These are phyloP conservation scores for Rosa lucieae DNA, from an alignment of 306 rosid genomes.

Conservation along the genomic window DNA sequence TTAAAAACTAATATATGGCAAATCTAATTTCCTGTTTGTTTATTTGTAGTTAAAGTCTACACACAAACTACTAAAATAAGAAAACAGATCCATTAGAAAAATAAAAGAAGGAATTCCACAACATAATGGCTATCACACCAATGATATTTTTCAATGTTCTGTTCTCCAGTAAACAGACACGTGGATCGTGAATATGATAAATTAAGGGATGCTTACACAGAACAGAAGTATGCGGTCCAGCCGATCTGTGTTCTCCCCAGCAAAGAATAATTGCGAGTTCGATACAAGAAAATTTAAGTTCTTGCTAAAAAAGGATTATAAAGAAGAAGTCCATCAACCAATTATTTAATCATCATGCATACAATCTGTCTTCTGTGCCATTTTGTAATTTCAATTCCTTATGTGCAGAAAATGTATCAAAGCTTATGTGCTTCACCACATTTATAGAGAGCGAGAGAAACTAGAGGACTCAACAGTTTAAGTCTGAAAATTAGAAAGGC, in stretches of 20 bases:
- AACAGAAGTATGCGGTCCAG: background rate
- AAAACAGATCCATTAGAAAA: conserved; percentile 29
- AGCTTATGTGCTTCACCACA: background rate
- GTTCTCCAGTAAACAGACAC: conserved; percentile 3
- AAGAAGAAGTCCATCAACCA: background rate
- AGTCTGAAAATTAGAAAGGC: background rate
- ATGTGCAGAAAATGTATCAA: background rate
- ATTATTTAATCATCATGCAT: background rate
- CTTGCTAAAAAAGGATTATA: background rate
- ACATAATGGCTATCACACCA: conserved; percentile 43
- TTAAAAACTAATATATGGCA: conserved; percentile 3
- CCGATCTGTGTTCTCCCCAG: background rate
- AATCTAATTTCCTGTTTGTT: conserved; percentile 21
- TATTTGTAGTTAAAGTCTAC: background rate
- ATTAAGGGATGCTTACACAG: background rate
- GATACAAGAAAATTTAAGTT: background rate
- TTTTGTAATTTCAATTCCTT: background rate
- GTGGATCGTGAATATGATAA: conserved; percentile 2
- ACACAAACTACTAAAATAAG: conserved; percentile 30
- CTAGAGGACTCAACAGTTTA: background rate
- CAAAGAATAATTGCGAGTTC: background rate
- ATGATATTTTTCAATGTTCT: conserved; percentile 13
- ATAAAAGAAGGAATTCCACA: conserved; percentile 25
- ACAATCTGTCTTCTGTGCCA: background rate
- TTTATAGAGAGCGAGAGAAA: background rate